Conservation (phyloP, 1,284 basidiomycete species). For the Naganishia sp. region DNA sequence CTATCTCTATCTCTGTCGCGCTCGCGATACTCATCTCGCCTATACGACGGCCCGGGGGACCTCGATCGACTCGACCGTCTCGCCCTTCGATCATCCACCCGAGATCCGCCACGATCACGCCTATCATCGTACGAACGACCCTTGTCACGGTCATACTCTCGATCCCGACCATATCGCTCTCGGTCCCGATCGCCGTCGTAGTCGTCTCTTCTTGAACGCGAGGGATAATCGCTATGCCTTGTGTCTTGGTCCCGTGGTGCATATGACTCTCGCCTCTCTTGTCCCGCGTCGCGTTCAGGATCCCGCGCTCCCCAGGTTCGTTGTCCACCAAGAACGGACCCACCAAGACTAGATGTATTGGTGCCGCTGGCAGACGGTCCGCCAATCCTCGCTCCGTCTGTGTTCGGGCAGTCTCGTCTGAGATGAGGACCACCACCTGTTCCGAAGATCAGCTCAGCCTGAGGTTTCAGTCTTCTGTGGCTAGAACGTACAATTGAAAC, state of each 20-base stretch:
- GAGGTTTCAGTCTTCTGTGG: background rate
- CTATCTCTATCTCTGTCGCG: constrained; percentile 36
- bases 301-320: constrained; percentile 34
- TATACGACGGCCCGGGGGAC: constrained; percentile 8
- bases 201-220: constrained; percentile 24
- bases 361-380: constrained; percentile 39
- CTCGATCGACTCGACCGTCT: constrained; percentile 25
- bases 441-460: background rate
- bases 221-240: constrained; percentile 26
- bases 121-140: constrained; percentile 27
- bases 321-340: constrained; percentile 35
- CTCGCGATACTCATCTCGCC: constrained; percentile 24
- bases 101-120: constrained; percentile 33
- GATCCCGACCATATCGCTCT: constrained; percentile 33
- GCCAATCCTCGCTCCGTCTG: constrained; percentile 35
- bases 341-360: constrained; percentile 38
- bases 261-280: constrained; percentile 25
- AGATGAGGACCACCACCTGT: constrained; percentile 75
- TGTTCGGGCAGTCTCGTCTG: constrained; percentile 63
- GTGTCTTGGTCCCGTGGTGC: constrained; percentile 8
- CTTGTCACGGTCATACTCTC: constrained; percentile 33
- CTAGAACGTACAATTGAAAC: constrained; percentile 68
- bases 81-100: constrained; percentile 7
- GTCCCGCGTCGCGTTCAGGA: constrained; percentile 26
- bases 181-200: constrained; percentile 38